Evolutionary conservation across 495 filamentous ascomycete species (phyloP).

Genomic region (Oidiodendron maius): DNA sequence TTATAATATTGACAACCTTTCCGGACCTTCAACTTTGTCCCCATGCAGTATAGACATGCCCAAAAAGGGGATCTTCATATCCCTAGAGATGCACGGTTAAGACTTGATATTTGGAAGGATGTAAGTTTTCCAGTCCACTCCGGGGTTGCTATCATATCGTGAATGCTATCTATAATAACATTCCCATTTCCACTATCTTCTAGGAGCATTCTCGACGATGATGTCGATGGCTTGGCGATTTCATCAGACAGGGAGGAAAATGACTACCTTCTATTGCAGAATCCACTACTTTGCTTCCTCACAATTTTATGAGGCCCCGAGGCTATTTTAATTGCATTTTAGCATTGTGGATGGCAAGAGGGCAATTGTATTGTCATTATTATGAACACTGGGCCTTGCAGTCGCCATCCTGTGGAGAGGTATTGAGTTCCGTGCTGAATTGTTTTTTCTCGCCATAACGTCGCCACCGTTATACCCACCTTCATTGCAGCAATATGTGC

Average conservation of each 20-base stretch:
- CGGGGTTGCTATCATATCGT: no score
- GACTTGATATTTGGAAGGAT: no score
- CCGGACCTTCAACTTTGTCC: no score
- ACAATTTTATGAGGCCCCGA: slow-evolving; percentile 59
- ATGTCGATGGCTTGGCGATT: slow-evolving; percentile 62
- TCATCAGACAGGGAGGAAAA: slow-evolving; percentile 57
- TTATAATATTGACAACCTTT: no score
- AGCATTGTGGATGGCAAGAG: slow-evolving; percentile 87
- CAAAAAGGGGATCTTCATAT: no score
- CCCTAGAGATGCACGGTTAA: no score
- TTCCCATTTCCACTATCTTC: no score
- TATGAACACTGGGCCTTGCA: slow-evolving; percentile 37
- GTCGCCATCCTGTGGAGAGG: slow-evolving; percentile 18
- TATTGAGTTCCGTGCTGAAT: slow-evolving; percentile 34
- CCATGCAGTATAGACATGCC: no score
- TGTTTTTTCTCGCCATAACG: slow-evolving; percentile 73
- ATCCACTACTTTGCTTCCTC: slow-evolving; percentile 42
- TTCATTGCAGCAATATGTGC: slow-evolving; percentile 40
- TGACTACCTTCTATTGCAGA: slow-evolving; percentile 33
- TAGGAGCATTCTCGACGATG: slow-evolving; percentile 58
- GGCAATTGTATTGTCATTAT: slow-evolving; percentile 87
- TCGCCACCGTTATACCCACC: slow-evolving; percentile 66
- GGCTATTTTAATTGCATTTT: slow-evolving; percentile 77
- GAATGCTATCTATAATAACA: no score
- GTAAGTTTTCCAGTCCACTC: no score